Percentiles rank a stretch among this genome's conserved stretches.
These are phyloP conservation scores for Suhomyces vadensis DNA, from an alignment of 805 yeast species.

Conservation along the genomic window DNA sequence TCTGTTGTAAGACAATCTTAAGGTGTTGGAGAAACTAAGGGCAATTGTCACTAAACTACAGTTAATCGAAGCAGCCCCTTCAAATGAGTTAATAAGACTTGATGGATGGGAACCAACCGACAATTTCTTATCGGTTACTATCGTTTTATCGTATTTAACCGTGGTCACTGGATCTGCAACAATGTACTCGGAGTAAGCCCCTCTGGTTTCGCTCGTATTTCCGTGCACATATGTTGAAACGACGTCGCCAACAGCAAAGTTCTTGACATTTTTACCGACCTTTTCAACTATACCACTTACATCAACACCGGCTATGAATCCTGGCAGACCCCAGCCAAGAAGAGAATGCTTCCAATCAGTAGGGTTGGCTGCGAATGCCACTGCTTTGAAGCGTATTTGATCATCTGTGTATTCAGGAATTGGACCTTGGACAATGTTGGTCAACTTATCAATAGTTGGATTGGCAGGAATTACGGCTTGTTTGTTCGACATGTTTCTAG, in stretches of 20 bases:
- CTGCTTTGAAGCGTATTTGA: slow-evolving; percentile 47
- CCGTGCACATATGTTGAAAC: slow-evolving; percentile 60
- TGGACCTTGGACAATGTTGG: slow-evolving; percentile 26
- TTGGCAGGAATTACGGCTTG: slow-evolving; percentile 1
- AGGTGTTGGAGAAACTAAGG: slow-evolving; percentile 12
- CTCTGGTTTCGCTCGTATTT: slow-evolving; percentile 45
- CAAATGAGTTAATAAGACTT: slow-evolving; percentile 10
- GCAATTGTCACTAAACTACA: slow-evolving; percentile 11
- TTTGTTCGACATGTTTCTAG: background rate
- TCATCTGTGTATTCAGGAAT: slow-evolving; percentile 34
- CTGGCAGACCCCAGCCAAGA: slow-evolving; percentile 41
- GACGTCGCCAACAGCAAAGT: slow-evolving; percentile 45
- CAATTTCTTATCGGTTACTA: slow-evolving; percentile 2
- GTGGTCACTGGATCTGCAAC: slow-evolving; percentile 37
- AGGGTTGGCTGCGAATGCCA: slow-evolving; percentile 63
- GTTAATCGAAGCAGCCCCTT: slow-evolving; percentile 15
- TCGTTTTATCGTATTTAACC: slow-evolving; percentile 26
- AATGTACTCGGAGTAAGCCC: slow-evolving; percentile 61
- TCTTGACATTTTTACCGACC: slow-evolving; percentile 43
- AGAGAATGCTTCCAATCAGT: slow-evolving; percentile 67
- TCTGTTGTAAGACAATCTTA: slow-evolving; percentile 13
- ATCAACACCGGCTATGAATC: slow-evolving; percentile 59
- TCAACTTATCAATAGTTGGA: slow-evolving; percentile 7
- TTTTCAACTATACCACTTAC: slow-evolving; percentile 56
- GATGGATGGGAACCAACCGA: slow-evolving; percentile 6